These are phyloP conservation scores for Rhizopogon vesiculosus DNA, from an alignment of 768 basidiomycete genomes.

Conservation along the genomic window DNA sequence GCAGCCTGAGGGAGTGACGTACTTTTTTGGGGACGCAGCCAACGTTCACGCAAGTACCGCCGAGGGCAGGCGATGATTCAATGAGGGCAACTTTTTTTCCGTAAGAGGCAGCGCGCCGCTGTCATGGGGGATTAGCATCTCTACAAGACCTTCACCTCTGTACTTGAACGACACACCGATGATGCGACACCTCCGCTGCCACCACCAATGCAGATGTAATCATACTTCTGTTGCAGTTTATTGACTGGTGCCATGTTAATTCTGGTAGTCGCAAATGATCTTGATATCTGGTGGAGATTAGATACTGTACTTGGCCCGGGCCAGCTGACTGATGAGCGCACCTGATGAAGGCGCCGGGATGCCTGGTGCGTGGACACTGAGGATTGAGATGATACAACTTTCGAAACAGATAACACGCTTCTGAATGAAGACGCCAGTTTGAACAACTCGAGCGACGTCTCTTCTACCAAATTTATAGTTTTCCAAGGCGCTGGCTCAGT, in stretches of 20 bases:
- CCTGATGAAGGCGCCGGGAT: slow-evolving; percentile 21
- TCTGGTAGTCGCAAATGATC: slow-evolving; percentile 36
- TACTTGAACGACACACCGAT: slow-evolving; percentile 50
- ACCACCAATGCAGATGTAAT: slow-evolving; percentile 86
- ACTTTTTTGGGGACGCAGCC: slow-evolving; percentile 99
- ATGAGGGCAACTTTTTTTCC: slow-evolving; percentile 92
- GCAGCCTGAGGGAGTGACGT: slow-evolving; percentile 6
- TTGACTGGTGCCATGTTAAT: slow-evolving; percentile 70
- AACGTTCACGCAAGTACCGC: slow-evolving; percentile 98
- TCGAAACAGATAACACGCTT: slow-evolving; percentile 8
- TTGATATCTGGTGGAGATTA: slow-evolving; percentile 34
- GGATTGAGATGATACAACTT: slow-evolving; percentile 7
- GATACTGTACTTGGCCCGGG: no score
- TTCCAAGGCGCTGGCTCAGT: not conserved
- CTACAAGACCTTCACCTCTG: slow-evolving; percentile 20
- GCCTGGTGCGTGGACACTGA: slow-evolving; percentile 5
- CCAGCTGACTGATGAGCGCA: slow-evolving; percentile 5
- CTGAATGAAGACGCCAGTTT: slow-evolving; percentile 7
- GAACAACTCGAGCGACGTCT: not conserved
- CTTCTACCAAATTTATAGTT: not conserved
- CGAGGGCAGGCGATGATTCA: slow-evolving; percentile 68
- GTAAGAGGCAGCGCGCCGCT: slow-evolving; percentile 90
- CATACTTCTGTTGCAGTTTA: slow-evolving; percentile 68
- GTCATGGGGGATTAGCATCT: not conserved
- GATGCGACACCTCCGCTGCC: slow-evolving; percentile 92